Evolutionary conservation across 139 green algal species (phyloP), one percentile per base, ranked within the genome.

Genomic region (Micractinium conductrix): DNA sequence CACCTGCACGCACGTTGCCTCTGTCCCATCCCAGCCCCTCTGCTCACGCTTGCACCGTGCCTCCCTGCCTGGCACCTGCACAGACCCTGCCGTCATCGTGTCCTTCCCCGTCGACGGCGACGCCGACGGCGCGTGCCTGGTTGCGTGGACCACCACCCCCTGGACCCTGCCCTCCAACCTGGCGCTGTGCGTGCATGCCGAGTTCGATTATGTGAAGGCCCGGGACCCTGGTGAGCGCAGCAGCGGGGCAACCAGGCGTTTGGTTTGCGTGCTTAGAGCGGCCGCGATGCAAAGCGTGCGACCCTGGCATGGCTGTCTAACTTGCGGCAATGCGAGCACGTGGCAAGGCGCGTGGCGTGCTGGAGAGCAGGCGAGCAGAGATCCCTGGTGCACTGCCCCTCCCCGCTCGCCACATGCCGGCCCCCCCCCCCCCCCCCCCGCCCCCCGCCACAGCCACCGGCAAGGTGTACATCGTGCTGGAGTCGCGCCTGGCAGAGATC

Each of bases 91-190:
- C 17, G 90, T 94, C 60, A 93, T 95, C 84, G 91, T 97, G 44
- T 88, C 88, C 38, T 98, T 98, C 86, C 92, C 93, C 1, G 69
- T 98, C 2, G 87, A 93, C 14, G 89, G 87, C 43, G 95, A 97
- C 81, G 80, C 58, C 48, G 92, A 98, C 63, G 89, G 89, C 50
- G 95, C 96, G 0, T 62, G 86, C 19, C 74, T 99, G 60, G 91
- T 99, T 14, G 98, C 98, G 6, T 99, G 97, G 97, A 99, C 97
- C 28, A 99, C 97, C 84, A 99, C 97, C 2, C 97, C 97, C 35
- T 99, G 97, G 95, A 99, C 97, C 1, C 92, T 99, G 85, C 97
- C 97, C 70, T 95, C 89, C 88, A 99, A 99, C 90, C 90, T 99
- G 55, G 95, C 97, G 26, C 95, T 99, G 35, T 99, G 97, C 88